phyloP scores from a whole-genome alignment of 2,329 filamentous ascomycete genomes.

The Pleochaeta shiraiana region DNA sequence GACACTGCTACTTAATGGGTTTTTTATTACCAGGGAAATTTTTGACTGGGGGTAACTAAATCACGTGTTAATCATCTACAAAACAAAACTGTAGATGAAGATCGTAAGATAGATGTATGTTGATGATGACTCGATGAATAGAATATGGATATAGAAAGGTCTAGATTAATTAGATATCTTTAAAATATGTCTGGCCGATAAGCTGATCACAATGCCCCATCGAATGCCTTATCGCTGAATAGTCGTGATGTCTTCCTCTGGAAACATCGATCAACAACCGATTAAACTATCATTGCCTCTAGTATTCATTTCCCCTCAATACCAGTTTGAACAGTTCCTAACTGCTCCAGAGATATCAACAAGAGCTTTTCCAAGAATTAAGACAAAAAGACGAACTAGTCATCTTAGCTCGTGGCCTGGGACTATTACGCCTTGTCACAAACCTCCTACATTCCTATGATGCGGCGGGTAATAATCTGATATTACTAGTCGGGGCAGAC shows the following conservation, averaged over 20 bases:
- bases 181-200: too few relatives aligned
- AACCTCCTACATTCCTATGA: constrained; percentile 95
- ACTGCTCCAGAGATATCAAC: constrained; percentile 54
- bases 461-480: constrained; percentile 80
- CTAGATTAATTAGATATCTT: too few relatives aligned
- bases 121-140: not conserved
- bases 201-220: not conserved
- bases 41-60: too few relatives aligned
- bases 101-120: not conserved
- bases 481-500: constrained; percentile 73
- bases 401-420: constrained; percentile 75
- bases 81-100: not conserved
- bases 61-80: not conserved
- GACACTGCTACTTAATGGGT: too few relatives aligned
- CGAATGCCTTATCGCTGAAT: constrained; percentile 9
- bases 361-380: constrained; percentile 81
- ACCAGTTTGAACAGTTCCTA: constrained; percentile 5
- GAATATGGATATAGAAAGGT: not conserved
- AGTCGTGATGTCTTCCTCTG: constrained; percentile 16
- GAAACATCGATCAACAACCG: constrained; percentile 32
- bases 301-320: constrained; percentile 21
- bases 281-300: constrained; percentile 67
- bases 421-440: constrained; percentile 78
- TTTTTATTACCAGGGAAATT: too few relatives aligned
- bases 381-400: constrained; percentile 85